Evolutionary conservation across 306 rosid species (phyloP).

Genomic region (Dalbergia cultrata): DNA sequence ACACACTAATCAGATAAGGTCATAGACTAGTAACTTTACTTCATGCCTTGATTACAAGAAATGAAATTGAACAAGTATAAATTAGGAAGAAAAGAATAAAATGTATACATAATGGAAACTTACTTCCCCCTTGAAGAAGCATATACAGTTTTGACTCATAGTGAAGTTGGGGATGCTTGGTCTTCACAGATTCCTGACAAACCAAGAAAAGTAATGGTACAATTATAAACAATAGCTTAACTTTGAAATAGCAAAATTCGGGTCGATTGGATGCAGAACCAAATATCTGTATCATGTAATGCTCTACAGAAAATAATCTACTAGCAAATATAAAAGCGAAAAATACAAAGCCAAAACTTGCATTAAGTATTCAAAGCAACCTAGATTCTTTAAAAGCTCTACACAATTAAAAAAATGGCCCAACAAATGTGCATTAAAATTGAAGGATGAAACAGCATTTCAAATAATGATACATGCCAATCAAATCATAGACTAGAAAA

Average conservation of each 20-base stretch:
- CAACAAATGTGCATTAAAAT: conserved; percentile 25
- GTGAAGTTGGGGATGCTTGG: conserved; percentile 98
- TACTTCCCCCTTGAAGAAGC: conserved; percentile 99
- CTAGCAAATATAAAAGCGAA: conserved; percentile 6
- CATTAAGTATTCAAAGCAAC: conserved; percentile 29
- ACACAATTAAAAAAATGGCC: conserved; percentile 11
- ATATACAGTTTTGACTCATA: conserved; percentile 94
- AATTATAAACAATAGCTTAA: conserved; percentile 8
- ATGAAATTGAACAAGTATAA: conserved; percentile 9
- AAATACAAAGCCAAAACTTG: conserved; percentile 14
- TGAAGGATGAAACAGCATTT: conserved; percentile 41
- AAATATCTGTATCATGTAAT: neutral
- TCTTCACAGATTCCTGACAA: conserved; percentile 87
- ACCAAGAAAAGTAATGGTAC: conserved; percentile 40
- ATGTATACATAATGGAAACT: conserved; percentile 42
- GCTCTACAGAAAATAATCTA: conserved; percentile 22
- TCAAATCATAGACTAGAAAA: conserved; percentile 12
- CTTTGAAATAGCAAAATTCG: conserved; percentile 25
- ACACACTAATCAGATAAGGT: conserved; percentile 31
- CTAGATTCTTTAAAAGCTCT: conserved; percentile 16
- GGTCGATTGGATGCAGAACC: conserved; percentile 17
- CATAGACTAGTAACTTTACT: conserved; percentile 21
- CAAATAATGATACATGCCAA: conserved; percentile 29
- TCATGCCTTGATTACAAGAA: conserved; percentile 22
- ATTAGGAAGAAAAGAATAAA: conserved; percentile 17